Evolutionary conservation across 495 filamentous ascomycete genomes (phyloP), one percentile per base, ranked within the genome.

Genomic region (Hypoxylon rickii): DNA sequence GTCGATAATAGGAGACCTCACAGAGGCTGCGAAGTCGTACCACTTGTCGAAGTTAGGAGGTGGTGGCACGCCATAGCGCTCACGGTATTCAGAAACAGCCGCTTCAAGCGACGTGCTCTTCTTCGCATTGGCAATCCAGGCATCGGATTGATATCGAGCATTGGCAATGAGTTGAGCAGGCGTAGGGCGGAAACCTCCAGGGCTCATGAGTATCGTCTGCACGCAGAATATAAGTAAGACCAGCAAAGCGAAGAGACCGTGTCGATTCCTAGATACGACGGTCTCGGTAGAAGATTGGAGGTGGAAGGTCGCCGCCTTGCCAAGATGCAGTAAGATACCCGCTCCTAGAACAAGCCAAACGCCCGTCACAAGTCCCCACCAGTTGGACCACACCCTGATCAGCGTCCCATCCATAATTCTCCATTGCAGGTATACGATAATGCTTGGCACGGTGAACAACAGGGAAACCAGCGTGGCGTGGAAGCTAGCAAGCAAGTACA

Each of bases 21-120:
- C 81, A 5, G 71, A 75, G 16, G 69, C 80, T 2, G 89, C 87
- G 64, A 86, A 92, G 18, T 85, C 70, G 62, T 84, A 92, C 89
- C 89, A 93, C 47, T 79, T 67, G 62, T 89, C 83, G 51, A 89
- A 90, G 44, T 81, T 74, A 0, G 81, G 75, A 53, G 87, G 87
- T 16, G 86, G 87, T 2, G 73, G 68, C 38, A 83, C 68, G 1
- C 75, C 70, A 38, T 86, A 75, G 18, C 84, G 78, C 36, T 66
- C 63, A 17, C 70, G 68, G 67, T 90, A 89, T 63, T 84, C 81
- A 3, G 67, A 67, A 2, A 80, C 78, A 0, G 83, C 83, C 13
- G 76, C 73, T 2, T 68, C 61, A 11, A 87, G 58, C 1, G 75
- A 79, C 33, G 75, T 69, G 58, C 78, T 80, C 33, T 66, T 59